Conservation (phyloP, 345 rosid genomes). For the Citrus trifoliata region DNA sequence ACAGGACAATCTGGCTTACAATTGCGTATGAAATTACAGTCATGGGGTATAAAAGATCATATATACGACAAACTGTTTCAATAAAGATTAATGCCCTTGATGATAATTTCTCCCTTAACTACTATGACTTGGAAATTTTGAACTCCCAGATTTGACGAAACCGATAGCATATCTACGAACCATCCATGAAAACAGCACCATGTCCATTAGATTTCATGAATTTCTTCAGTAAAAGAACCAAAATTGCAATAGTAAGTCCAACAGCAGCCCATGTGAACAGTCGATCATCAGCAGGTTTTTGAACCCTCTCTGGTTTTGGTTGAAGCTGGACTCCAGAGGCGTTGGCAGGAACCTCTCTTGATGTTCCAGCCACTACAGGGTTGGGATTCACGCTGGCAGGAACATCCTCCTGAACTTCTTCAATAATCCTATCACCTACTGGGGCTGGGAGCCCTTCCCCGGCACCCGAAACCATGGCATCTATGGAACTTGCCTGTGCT, state of each 20-base stretch:
- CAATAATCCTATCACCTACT: constrained; percentile 39
- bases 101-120: constrained; percentile 4
- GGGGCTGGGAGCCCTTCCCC: constrained; percentile 25
- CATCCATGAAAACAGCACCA: constrained; percentile 77
- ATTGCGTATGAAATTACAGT: constrained; percentile 21
- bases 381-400: constrained; percentile 31
- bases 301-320: constrained; percentile 40
- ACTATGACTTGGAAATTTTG: neutral
- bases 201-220: constrained; percentile 75
- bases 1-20: neutral
- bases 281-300: constrained; percentile 73
- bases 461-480: constrained; percentile 12
- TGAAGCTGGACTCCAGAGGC: constrained; percentile 21
- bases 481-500: constrained; percentile 15
- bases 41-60: neutral
- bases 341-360: constrained; percentile 32
- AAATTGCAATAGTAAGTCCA: constrained; percentile 80
- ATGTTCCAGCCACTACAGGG: constrained; percentile 23
- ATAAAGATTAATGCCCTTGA: constrained; percentile 4
- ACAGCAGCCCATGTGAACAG: constrained; percentile 81
- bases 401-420: constrained; percentile 42
- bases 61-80: constrained; percentile 3
- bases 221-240: constrained; percentile 86
- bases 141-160: neutral
- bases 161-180: constrained; percentile 38